Percentiles rank a stretch among this genome's conserved stretches.
Conservation (phyloP, 768 basidiomycete genomes). For the Chalciporus sphaerocephalus region DNA sequence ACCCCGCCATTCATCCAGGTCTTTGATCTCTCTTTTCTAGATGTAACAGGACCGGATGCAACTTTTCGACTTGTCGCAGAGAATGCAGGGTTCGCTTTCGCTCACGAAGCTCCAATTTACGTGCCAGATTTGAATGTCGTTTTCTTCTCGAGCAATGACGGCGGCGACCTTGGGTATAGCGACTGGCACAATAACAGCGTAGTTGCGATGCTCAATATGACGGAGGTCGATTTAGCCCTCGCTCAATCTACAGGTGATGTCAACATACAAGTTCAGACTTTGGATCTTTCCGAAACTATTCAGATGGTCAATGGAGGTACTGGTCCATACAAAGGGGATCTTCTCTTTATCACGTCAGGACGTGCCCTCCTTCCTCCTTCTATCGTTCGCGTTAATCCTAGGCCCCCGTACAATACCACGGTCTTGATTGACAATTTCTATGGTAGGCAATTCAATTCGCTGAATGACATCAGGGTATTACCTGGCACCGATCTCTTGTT, state of each 20-base stretch:
- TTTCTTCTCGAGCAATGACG: conserved; percentile 69
- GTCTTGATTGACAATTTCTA: conserved; percentile 75
- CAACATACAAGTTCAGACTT: conserved; percentile 48
- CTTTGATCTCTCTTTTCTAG: conserved; percentile 50
- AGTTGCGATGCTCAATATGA: conserved; percentile 58
- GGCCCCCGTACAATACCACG: conserved; percentile 59
- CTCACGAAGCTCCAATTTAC: conserved; percentile 77
- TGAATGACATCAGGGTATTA: conserved; percentile 77
- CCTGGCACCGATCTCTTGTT: conserved; percentile 62
- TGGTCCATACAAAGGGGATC: conserved; percentile 53
- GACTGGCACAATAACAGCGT: conserved; percentile 61
- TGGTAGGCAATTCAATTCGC: conserved; percentile 77
- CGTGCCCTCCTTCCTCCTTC: conserved; percentile 60
- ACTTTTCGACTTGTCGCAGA: conserved; percentile 59
- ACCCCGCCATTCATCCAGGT: conserved; percentile 57
- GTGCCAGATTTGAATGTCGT: conserved; percentile 59
- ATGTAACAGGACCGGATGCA: conserved; percentile 54
- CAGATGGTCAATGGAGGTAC: conserved; percentile 74
- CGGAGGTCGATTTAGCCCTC: conserved; percentile 48
- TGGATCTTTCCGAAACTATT: conserved; percentile 51
- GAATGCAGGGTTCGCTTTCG: conserved; percentile 63
- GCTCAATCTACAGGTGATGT: conserved; percentile 33
- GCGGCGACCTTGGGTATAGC: conserved; percentile 60
- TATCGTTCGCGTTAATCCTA: conserved; percentile 61
- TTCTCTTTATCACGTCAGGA: conserved; percentile 63